Base-by-base conservation (phyloP, 495 filamentous ascomycete species). In the Parmelia sp. region DNA sequence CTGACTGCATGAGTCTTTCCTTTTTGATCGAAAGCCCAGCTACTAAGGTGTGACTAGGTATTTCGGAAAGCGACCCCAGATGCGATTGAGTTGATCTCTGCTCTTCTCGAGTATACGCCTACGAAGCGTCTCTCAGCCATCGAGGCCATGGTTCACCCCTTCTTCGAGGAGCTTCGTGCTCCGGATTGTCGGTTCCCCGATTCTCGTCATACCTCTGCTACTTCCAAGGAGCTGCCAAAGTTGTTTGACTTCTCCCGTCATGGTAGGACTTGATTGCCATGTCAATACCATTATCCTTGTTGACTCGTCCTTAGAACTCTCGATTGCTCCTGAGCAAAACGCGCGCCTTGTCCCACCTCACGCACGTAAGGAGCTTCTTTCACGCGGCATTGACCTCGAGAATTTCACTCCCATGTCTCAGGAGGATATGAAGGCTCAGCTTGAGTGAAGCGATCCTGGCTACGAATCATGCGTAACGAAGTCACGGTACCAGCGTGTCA, bases 81-180 rank as follows among this genome's bases (percentile, higher is more conserved):
- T 73, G 94, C 94, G 27, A 96, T 98, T 72, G 94, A 97, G 71
- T 79, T 98, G 65, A 98, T 98, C 74, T 93, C 92, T 23, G 86
- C 87, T 51, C 80, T 98, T 56, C 81, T 98, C 29, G 94, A 98
- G 79, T 98, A 98, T 74, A 98, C 94, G 0, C 94, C 94, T 19
- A 97, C 95, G 9, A 90, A 96, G 77, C 90, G 94, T 63, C 83
- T 97, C 37, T 92, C 90, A 5, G 92, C 94, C 14, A 86, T 98
- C 49, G 91, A 98, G 69, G 94, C 94, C 17, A 96, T 98, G 91
- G 90, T 93, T 67, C 95, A 98, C 70, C 90, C 95, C 33, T 98
- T 98, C 83, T 98, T 98, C 70, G 94, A 98, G 72, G 95, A 98
- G 76, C 83, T 98, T 53, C 83, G 94, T 61, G 91, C 96, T 68